Conservation (phyloP, 2,329 filamentous ascomycete species). For the Trichoderma cornu-damae region DNA sequence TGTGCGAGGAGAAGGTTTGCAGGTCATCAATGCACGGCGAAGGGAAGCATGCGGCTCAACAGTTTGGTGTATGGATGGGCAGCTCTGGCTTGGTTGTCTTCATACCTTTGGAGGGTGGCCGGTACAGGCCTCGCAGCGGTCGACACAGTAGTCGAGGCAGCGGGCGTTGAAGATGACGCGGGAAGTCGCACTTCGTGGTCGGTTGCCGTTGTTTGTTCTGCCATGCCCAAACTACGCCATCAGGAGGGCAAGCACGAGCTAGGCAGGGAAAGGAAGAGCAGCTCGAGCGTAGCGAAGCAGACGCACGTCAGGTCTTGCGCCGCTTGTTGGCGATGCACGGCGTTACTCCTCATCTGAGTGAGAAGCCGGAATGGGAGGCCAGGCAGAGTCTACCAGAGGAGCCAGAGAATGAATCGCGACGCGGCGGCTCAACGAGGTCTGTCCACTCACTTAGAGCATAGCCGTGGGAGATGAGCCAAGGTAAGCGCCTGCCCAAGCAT, state of each 20-base stretch:
- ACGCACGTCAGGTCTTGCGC: conserved; percentile 14
- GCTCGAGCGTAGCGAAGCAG: conserved; percentile 12
- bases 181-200: conserved; percentile 54
- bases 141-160: conserved; percentile 20
- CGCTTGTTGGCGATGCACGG: conserved; percentile 17
- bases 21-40: neutral
- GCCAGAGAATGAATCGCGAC: neutral
- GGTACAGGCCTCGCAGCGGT: conserved; percentile 25
- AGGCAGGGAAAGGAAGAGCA: conserved; percentile 18
- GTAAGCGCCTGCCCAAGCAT: neutral
- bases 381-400: neutral
- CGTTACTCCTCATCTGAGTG: conserved; percentile 11
- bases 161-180: conserved; percentile 35
- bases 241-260: conserved; percentile 42
- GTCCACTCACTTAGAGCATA: neutral
- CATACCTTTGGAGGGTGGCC: conserved; percentile 25
- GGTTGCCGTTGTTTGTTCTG: conserved; percentile 56
- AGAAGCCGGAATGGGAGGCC: neutral
- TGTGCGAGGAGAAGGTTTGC: conserved; percentile 14
- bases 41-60: neutral
- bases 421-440: neutral
- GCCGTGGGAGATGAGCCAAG: neutral
- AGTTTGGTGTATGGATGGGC: neutral
- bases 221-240: conserved; percentile 63
- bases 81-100: neutral